Conservation (phyloP, 2,329 filamentous ascomycete species). For the Phialophora tarda region DNA sequence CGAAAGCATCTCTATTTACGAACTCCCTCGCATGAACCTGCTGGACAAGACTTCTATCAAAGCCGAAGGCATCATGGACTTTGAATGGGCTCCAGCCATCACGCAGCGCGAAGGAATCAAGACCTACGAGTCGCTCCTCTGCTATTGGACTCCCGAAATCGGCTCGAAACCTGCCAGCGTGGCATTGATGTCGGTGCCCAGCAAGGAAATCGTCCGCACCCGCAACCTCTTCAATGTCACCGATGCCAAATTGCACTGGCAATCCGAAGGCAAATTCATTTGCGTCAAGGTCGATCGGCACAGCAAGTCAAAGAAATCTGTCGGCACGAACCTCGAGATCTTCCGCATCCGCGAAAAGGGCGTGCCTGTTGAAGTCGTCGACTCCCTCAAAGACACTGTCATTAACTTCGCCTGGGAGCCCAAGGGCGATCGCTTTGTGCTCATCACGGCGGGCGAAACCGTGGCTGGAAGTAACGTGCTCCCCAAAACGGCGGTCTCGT, state of each 20-base stretch:
- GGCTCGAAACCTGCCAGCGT: conserved; percentile 98
- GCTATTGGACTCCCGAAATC: conserved; percentile 98
- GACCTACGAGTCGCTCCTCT: conserved; percentile 92
- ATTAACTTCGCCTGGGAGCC: conserved; percentile 99
- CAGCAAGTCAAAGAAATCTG: conserved; percentile 98
- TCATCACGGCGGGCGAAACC: conserved; percentile 92
- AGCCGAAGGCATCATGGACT: conserved; percentile 95
- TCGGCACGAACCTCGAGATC: conserved; percentile 96
- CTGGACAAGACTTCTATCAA: conserved; percentile 92
- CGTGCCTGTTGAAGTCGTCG: conserved; percentile 95
- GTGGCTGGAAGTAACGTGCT: conserved; percentile 77
- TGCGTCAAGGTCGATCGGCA: conserved; percentile 99
- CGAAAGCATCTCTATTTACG: conserved; percentile 88
- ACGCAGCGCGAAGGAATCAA: conserved; percentile 84
- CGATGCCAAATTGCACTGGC: conserved; percentile 98
- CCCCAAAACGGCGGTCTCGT: conserved; percentile 91
- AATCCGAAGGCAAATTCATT: conserved; percentile 89
- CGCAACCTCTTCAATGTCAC: conserved; percentile 98
- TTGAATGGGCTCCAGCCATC: conserved; percentile 92
- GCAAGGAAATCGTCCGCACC: conserved; percentile 90
- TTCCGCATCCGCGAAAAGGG: conserved; percentile 98
- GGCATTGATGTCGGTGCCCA: conserved; percentile 92
- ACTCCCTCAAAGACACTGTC: conserved; percentile 96
- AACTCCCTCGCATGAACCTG: conserved; percentile 85
- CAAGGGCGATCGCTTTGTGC: conserved; percentile 94